Evolutionary conservation across 2,329 filamentous ascomycete genomes (phyloP).

Genomic region (Bipolaris oryzae): DNA sequence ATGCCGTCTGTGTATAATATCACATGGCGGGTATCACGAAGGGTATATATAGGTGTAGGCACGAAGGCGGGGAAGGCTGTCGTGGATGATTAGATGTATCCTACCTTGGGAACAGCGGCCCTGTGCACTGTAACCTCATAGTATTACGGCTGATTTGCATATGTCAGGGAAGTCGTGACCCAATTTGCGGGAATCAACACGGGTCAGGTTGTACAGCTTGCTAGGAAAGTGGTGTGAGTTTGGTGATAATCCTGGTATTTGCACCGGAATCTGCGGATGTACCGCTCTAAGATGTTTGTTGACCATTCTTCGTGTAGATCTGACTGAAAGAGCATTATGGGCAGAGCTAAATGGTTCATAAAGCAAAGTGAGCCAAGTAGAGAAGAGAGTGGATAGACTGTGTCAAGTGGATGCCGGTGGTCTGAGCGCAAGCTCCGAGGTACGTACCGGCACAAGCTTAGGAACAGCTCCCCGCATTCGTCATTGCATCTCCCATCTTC

Average conservation of each 20-base stretch:
- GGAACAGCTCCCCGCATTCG: slow-evolving; percentile 14
- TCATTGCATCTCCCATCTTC: slow-evolving; percentile 12
- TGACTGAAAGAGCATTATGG: not conserved
- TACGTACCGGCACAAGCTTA: slow-evolving; percentile 7
- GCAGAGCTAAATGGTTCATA: not conserved
- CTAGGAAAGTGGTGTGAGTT: not conserved
- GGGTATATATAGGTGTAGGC: not conserved
- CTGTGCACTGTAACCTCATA: not conserved
- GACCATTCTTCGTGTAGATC: not conserved
- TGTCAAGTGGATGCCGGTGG: not conserved
- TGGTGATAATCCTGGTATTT: not conserved
- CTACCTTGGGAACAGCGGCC: not conserved
- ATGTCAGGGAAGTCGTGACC: not conserved
- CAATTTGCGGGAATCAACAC: not conserved
- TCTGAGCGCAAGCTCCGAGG: slow-evolving; percentile 15
- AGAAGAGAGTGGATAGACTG: not conserved
- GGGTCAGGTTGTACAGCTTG: not conserved
- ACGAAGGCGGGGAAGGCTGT: not conserved
- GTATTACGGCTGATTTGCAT: not conserved
- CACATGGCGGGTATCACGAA: not conserved
- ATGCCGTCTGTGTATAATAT: not conserved
- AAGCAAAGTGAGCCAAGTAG: not conserved
- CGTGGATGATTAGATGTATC: not conserved
- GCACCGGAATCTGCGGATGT: not conserved
- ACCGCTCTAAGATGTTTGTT: not conserved